These are phyloP conservation scores for Dunaliella primolecta DNA, from an alignment of 139 green algal genomes.

Conservation along the genomic window DNA sequence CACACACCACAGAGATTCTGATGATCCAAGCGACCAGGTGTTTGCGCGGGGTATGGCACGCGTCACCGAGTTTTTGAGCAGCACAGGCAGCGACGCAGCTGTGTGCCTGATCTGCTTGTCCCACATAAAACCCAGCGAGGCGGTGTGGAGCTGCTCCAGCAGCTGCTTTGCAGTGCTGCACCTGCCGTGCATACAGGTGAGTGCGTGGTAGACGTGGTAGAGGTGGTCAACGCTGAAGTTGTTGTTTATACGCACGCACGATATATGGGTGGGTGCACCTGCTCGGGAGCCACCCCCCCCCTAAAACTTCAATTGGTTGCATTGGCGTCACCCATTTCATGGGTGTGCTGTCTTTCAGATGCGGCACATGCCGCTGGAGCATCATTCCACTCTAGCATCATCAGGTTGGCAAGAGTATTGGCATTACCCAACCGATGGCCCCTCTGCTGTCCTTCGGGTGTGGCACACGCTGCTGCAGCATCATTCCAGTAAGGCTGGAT, in stretches of 20 bases:
- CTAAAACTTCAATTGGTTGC: not conserved
- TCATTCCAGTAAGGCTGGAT: too few species aligned
- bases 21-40: constrained; percentile 15
- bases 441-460: too few species aligned
- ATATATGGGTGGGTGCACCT: not conserved
- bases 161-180: constrained; percentile 70
- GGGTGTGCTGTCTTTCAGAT: too few species aligned
- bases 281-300: not conserved
- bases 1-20: not conserved
- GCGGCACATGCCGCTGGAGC: too few species aligned
- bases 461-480: too few species aligned
- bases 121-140: constrained; percentile 50
- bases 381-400: too few species aligned
- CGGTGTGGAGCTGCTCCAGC: constrained; percentile 59
- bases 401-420: too few species aligned
- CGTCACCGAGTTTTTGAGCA: constrained; percentile 56
- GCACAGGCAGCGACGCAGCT: constrained; percentile 21
- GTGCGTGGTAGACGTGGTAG: not conserved
- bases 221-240: not conserved
- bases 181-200: constrained; percentile 68
- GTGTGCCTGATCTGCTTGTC: constrained; percentile 68
- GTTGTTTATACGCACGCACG: not conserved
- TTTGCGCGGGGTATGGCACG: constrained; percentile 44
- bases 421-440: too few species aligned
- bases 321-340: too few species aligned